Evolutionary conservation across 2,329 filamentous ascomycete species (phyloP).

Genomic region (Lecanicillium sp.): DNA sequence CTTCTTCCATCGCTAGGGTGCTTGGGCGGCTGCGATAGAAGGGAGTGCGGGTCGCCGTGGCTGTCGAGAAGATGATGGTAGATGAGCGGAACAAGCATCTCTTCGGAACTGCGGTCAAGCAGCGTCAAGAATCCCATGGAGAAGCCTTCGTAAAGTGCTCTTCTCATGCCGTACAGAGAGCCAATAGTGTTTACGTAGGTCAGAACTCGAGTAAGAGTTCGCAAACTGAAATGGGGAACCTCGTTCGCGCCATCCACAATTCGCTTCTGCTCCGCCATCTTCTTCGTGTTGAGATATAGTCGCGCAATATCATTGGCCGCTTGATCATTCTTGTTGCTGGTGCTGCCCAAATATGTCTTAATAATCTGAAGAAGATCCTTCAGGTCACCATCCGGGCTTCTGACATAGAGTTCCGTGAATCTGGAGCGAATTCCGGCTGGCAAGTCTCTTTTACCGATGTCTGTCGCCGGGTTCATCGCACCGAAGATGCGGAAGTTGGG

Average conservation of each 20-base stretch:
- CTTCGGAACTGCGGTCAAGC: slow-evolving; percentile 75
- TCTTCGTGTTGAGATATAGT: slow-evolving; percentile 84
- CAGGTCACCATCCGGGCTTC: slow-evolving; percentile 78
- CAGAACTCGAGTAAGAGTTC: slow-evolving; percentile 84
- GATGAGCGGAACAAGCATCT: slow-evolving; percentile 71
- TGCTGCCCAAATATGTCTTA: slow-evolving; percentile 74
- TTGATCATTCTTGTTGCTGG: slow-evolving; percentile 64
- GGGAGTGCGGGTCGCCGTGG: slow-evolving; percentile 58
- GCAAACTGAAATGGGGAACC: slow-evolving; percentile 92
- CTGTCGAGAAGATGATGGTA: slow-evolving; percentile 71
- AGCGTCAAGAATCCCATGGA: slow-evolving; percentile 97
- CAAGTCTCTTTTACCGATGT: slow-evolving; percentile 92
- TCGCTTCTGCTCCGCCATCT: slow-evolving; percentile 70
- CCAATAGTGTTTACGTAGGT: slow-evolving; percentile 83
- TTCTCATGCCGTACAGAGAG: slow-evolving; percentile 73
- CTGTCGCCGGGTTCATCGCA: slow-evolving; percentile 98
- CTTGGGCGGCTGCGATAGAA: slow-evolving; percentile 72
- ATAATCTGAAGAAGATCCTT: slow-evolving; percentile 86
- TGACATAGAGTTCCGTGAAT: slow-evolving; percentile 94
- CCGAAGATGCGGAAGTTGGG: slow-evolving; percentile 93
- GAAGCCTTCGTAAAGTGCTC: slow-evolving; percentile 90
- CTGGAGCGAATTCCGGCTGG: slow-evolving; percentile 81
- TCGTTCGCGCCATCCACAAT: slow-evolving; percentile 94
- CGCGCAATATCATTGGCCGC: slow-evolving; percentile 75
- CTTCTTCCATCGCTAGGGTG: slow-evolving; percentile 68